Base-by-base conservation (phyloP, 495 filamentous ascomycete species). In the Niebla homalea region DNA sequence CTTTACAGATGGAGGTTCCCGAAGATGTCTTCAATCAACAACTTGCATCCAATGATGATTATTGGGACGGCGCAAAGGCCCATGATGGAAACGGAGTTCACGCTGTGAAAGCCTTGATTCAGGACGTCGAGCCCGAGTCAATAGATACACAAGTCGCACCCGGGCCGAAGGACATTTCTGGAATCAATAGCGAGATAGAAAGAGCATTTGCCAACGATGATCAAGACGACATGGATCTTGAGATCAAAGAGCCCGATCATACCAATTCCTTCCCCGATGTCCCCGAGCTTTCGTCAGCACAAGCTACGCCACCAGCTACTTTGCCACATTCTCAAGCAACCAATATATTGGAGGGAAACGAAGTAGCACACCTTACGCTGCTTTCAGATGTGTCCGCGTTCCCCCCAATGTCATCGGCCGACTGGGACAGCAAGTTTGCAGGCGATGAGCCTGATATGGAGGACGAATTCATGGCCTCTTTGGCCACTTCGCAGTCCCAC, bases 221-320 rank as follows among this genome's bases (percentile, higher is more conserved):
- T 4, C 41, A 51, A 10, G 43, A 37, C 14, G 43, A 38, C 41
- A 42, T 46, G 8, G 37, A 25, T 18, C 32, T 49, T 40, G 21
- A 38, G 0, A 7, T 7, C 5, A 29, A 6, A 20, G 14, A n/a
- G 14, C 25, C 23, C 36, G 19, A 21, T 15, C 23, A 78, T 44
- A 74, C 78, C 39, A 80, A 83, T 58, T 82, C 79, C 0, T 84
- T 83, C 52, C 80, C 80, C 10, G 63, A 60, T 14, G 71, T 81
- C 1, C 70, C 72, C 23, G 69, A 70, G 14, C 36, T 64, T 0
- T 61, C 64, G 37, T 43, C 63, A 25, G 47, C 50, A 36, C 51
- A 54, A 39, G 47, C 57, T 4, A 22, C 20, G 4, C 32, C 44
- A 42, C 51, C 60, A 36, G 51, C 63, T 16, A 43, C 50, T 6